These are phyloP conservation scores for Rhynchosporium secalis DNA, from an alignment of 2,329 filamentous ascomycete species.

Conservation along the genomic window DNA sequence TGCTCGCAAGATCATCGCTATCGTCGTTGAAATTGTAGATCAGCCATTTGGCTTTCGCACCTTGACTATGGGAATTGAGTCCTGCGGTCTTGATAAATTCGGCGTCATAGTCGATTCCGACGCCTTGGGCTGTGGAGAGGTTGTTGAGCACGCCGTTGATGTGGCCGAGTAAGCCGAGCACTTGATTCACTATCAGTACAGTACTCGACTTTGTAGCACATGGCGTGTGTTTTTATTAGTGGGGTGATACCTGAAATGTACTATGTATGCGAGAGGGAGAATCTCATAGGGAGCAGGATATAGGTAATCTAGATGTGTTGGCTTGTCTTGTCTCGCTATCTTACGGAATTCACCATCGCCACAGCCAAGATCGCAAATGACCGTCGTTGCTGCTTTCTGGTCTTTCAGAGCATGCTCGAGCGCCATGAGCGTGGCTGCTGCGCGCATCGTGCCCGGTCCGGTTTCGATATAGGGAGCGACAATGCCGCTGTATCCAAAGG, in stretches of 20 bases:
- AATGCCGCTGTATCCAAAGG: constrained; percentile 25
- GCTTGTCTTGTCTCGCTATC: neutral
- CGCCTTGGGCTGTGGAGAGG: constrained; percentile 17
- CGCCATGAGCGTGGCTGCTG: constrained; percentile 31
- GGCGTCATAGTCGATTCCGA: constrained; percentile 32
- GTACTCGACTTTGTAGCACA: neutral
- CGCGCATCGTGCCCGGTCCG: constrained; percentile 28
- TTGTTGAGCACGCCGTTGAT: constrained; percentile 19
- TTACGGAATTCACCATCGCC: constrained; percentile 33
- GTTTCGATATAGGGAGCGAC: constrained; percentile 33
- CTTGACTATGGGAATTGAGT: constrained; percentile 17
- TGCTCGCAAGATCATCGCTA: constrained; percentile 26
- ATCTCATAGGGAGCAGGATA: neutral
- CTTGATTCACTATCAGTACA: constrained; percentile 11
- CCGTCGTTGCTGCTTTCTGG: constrained; percentile 17
- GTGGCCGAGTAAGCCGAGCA: constrained; percentile 28
- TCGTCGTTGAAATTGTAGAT: constrained; percentile 33
- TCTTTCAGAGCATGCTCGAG: constrained; percentile 16
- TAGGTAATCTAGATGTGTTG: neutral
- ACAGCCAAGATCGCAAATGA: constrained; percentile 32
- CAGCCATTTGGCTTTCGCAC: constrained; percentile 24
- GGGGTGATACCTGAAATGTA: constrained; percentile 2
- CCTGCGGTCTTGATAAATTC: constrained; percentile 28
- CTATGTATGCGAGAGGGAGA: neutral
- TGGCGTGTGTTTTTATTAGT: neutral